Percentiles rank a stretch among this genome's conserved stretches.
phyloP scores from a whole-genome alignment of 2,329 filamentous ascomycete genomes.

The Trichoderma citrinoviride region DNA sequence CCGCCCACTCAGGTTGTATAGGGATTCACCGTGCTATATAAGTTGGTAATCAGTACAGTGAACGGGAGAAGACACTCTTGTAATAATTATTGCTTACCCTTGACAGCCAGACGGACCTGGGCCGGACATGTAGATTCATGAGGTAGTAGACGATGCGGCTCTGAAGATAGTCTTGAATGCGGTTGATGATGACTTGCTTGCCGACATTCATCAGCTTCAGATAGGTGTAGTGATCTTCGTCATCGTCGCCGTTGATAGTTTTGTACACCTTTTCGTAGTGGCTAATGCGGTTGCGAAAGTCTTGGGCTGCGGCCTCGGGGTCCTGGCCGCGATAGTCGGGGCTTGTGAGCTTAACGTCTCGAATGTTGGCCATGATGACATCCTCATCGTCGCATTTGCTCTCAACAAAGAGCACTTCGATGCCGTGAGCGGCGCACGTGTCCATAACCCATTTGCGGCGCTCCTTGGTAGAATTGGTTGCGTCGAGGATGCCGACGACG shows the following conservation, averaged over 20 bases:
- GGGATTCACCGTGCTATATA: constrained; percentile 86
- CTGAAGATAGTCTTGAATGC: constrained; percentile 94
- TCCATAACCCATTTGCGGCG: constrained; percentile 90
- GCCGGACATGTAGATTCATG: constrained; percentile 97
- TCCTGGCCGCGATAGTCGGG: constrained; percentile 95
- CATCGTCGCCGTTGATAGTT: constrained; percentile 75
- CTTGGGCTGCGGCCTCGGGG: constrained; percentile 82
- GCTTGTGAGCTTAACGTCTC: constrained; percentile 94
- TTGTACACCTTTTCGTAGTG: constrained; percentile 98
- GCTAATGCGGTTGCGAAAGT: constrained; percentile 90
- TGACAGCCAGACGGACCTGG: constrained; percentile 93
- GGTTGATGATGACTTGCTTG: constrained; percentile 95
- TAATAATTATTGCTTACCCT: constrained; percentile 56
- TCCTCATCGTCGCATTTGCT: constrained; percentile 95
- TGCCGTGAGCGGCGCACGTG: constrained; percentile 67
- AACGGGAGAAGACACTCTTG: neutral
- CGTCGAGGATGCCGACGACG: constrained; percentile 89
- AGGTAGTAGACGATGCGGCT: constrained; percentile 96
- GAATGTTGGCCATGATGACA: constrained; percentile 96
- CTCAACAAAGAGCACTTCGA: constrained; percentile 94
- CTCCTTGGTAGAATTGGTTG: constrained; percentile 91
- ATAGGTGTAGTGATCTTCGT: constrained; percentile 86
- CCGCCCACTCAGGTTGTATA: constrained; percentile 84
- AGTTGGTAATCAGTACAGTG: neutral
- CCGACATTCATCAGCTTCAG: constrained; percentile 97